Conservation (phyloP, 768 basidiomycete species). For the Macrolepiota dolichaula region DNA sequence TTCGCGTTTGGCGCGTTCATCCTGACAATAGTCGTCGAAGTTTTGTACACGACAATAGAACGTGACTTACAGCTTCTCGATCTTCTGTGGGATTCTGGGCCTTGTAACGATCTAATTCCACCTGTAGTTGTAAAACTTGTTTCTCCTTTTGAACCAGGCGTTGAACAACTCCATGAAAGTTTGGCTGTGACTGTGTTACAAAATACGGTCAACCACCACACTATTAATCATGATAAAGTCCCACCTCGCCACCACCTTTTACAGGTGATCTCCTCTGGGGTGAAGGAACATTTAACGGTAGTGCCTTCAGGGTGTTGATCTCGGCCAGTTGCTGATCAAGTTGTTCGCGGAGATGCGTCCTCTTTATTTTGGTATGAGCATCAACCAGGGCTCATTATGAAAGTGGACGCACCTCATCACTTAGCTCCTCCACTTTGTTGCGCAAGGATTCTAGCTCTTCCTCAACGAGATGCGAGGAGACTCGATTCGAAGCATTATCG, state of each 20-base stretch:
- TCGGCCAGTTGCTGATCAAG: constrained; percentile 65
- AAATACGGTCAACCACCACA: background rate
- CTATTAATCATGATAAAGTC: constrained; percentile 9
- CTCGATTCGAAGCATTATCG: constrained; percentile 34
- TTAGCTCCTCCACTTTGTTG: constrained; percentile 57
- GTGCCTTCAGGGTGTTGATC: constrained; percentile 57
- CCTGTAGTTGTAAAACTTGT: constrained; percentile 70
- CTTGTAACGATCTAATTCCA: constrained; percentile 64
- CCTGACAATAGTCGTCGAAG: constrained; percentile 35
- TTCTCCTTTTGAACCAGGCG: constrained; percentile 84
- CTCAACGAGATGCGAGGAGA: constrained; percentile 40
- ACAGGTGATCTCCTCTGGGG: constrained; percentile 37
- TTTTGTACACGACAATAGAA: background rate
- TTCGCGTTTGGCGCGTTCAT: constrained; percentile 71
- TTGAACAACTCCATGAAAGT: constrained; percentile 72
- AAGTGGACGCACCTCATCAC: constrained; percentile 50
- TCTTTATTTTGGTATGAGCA: constrained; percentile 28
- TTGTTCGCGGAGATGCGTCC: constrained; percentile 47
- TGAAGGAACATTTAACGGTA: constrained; percentile 35
- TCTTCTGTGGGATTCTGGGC: constrained; percentile 53
- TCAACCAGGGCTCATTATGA: constrained; percentile 2
- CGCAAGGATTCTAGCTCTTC: constrained; percentile 62
- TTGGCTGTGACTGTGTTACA: constrained; percentile 30
- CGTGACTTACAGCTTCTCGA: constrained; percentile 52
- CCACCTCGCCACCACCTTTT: constrained; percentile 57